Evolutionary conservation across 768 basidiomycete species (phyloP).

Genomic region (Clavaria fumosa): DNA sequence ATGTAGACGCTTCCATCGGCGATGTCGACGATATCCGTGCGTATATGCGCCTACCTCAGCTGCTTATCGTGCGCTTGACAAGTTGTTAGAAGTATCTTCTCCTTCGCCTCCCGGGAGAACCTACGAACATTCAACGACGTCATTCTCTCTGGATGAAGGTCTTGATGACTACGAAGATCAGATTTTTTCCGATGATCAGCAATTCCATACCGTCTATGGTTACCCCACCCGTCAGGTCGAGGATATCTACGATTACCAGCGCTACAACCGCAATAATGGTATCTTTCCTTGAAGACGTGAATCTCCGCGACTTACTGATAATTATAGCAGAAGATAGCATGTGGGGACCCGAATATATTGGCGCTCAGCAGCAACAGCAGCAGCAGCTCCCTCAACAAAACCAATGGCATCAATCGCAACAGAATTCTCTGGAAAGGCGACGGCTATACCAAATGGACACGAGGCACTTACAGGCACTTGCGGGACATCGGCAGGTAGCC

Average conservation of each 20-base stretch:
- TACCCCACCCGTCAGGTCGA: too few relatives aligned
- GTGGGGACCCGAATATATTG: not conserved
- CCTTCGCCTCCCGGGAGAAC: slow-evolving; percentile 20
- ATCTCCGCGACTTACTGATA: too few relatives aligned
- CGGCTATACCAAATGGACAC: too few relatives aligned
- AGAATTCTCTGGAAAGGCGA: not conserved
- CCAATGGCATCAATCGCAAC: not conserved
- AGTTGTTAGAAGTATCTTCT: slow-evolving; percentile 17
- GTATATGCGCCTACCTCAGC: slow-evolving; percentile 20
- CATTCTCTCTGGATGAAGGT: slow-evolving; percentile 3
- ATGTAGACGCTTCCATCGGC: too few relatives aligned
- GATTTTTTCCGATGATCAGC: not conserved
- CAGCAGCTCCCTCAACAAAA: too few relatives aligned
- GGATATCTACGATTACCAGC: too few relatives aligned
- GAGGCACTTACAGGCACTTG: not conserved
- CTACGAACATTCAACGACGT: not conserved
- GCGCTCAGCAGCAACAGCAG: not conserved
- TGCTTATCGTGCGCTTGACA: not conserved
- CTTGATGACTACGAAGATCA: slow-evolving; percentile 7
- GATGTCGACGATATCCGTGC: slow-evolving; percentile 24
- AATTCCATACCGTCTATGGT: too few relatives aligned
- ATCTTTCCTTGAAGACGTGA: too few relatives aligned
- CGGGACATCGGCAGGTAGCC: not conserved
- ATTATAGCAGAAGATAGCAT: too few relatives aligned
- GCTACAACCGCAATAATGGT: too few relatives aligned